Base-by-base conservation (phyloP, 768 basidiomycete species). In the Pluteus cervinus region DNA sequence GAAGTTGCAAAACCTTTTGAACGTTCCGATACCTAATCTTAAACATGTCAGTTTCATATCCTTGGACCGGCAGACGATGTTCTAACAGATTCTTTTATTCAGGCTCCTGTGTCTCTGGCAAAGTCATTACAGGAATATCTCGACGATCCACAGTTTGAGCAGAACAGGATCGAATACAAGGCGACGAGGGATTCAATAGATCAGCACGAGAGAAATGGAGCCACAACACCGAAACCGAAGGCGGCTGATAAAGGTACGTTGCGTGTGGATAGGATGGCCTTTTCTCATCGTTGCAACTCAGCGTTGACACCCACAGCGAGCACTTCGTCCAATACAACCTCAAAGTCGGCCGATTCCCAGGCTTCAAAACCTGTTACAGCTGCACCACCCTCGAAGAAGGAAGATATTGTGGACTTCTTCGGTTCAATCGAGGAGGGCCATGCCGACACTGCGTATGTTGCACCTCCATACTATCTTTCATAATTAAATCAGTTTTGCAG, bases 91-190 rank as follows among this genome's bases (percentile, higher is more conserved):
- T 30, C n/a, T 24, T 36, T 24, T 37, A 40, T 5, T n/a, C 47
- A 93, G 91, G 92, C 96, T 0, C 96, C 96, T 4, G 85, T 96
- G 8, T 92, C 89, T 1, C 69, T 99, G n/a, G 94, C 87, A 5
- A 81, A 82, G 24, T 80, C 96, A 14, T 71, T 99, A 21, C 86
- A 98, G 55, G 94, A 98, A 53, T 99, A 98, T 55, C 71, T 99
- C 35, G 81, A 89, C 40, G 96, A 99, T 59, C 87, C 93, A 16
- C 91, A 91, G 52, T 99, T 99, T 49, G 96, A 98, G 58, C 81
- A 88, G 60, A 98, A 97, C 58, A 67, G 94, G 44, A 65, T 84
- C 7, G 96, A 98, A 53, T 97, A 99, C 64, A 91, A 75, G 61
- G 68, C 80, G 16, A 89, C 80, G 56, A 88, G 87, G 58, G 73